These are phyloP conservation scores for Tylopilus sp. DNA, from an alignment of 768 basidiomycete species.

Conservation along the genomic window DNA sequence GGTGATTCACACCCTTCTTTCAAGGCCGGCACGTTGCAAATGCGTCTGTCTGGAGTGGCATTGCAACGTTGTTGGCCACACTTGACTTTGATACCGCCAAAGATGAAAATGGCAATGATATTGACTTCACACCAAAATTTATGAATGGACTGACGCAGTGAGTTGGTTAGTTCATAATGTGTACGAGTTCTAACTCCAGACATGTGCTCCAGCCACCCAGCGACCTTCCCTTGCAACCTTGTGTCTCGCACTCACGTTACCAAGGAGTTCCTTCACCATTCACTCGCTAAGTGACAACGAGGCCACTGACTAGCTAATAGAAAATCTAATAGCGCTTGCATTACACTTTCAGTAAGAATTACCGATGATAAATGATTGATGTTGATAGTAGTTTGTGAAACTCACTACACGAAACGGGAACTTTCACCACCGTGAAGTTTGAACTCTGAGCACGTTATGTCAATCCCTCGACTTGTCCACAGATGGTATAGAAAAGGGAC, in stretches of 20 bases:
- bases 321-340: too few species aligned
- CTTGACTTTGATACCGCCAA: neutral
- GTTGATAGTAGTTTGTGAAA: too few species aligned
- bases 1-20: too few species aligned
- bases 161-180: neutral
- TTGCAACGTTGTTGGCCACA: neutral
- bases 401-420: too few species aligned
- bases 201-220: neutral
- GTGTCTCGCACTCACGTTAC: neutral
- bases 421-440: too few species aligned
- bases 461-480: too few species aligned
- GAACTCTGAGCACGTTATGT: too few species aligned
- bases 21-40: neutral
- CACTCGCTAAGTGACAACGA: neutral
- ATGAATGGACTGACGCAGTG: neutral
- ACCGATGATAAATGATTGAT: too few species aligned
- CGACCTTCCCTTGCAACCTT: neutral
- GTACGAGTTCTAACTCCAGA: too few species aligned
- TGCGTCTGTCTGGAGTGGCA: neutral
- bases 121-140: conserved; percentile 3
- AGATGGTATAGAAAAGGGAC: too few species aligned
- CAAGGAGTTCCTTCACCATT: neutral
- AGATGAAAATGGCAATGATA: neutral
- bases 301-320: too few species aligned
- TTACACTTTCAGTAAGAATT: too few species aligned